These are phyloP conservation scores for Trichopus zeylanicus DNA, from an alignment of 116 monocot species.

Conservation along the genomic window DNA sequence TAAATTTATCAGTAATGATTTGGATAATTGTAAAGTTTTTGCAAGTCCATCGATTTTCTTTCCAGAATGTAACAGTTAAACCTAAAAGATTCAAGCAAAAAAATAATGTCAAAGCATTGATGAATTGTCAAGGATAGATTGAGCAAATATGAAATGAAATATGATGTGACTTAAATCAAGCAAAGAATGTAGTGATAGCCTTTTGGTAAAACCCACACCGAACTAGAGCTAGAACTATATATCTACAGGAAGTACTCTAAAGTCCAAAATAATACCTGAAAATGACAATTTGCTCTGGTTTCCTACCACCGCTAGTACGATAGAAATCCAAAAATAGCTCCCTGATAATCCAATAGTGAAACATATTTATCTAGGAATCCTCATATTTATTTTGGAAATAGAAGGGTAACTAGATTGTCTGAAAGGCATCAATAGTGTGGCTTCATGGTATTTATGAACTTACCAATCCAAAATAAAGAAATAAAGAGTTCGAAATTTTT, in stretches of 20 bases:
- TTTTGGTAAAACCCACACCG: too few relatives aligned
- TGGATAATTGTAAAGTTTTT: too few relatives aligned
- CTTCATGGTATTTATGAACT: background rate
- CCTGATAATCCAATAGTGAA: too few relatives aligned
- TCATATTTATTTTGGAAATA: background rate
- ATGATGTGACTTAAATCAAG: too few relatives aligned
- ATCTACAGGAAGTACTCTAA: background rate
- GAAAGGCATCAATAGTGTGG: slow-evolving; percentile 16
- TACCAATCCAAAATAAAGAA: background rate
- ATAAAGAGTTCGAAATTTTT: background rate
- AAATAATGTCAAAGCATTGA: background rate
- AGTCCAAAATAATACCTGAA: slow-evolving; percentile 67
- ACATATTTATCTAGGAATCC: background rate
- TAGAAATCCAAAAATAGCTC: slow-evolving; percentile 74
- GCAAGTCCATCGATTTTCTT: too few relatives aligned
- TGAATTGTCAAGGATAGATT: background rate
- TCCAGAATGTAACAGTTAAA: too few relatives aligned
- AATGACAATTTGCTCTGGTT: slow-evolving; percentile 74
- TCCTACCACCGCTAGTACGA: slow-evolving; percentile 36
- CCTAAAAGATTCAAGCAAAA: too few relatives aligned
- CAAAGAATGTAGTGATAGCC: too few relatives aligned
- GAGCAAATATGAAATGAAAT: too few relatives aligned
- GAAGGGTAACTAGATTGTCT: background rate
- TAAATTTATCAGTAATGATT: too few relatives aligned
- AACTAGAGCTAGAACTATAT: background rate